These are phyloP conservation scores for Crotalaria pallida DNA, from an alignment of 306 rosid species.

Conservation along the genomic window DNA sequence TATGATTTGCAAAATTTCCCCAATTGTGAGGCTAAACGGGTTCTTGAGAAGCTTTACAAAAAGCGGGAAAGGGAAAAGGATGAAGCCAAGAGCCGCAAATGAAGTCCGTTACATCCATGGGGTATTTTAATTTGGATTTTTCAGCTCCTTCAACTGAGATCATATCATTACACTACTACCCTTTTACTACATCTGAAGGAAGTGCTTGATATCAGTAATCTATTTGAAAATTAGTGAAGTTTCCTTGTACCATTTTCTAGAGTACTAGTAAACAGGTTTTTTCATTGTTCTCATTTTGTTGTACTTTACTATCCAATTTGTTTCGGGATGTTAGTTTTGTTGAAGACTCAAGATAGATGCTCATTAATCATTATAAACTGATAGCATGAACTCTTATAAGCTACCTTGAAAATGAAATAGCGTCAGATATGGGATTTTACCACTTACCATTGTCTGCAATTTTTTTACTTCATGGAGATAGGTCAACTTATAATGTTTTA, in stretches of 20 bases:
- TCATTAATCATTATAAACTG: background rate
- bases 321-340: constrained; percentile 1
- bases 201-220: background rate
- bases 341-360: background rate
- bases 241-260: constrained; percentile 20
- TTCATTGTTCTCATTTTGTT: background rate
- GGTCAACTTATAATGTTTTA: background rate
- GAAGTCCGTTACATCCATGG: constrained; percentile 14
- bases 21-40: constrained; percentile 88
- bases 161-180: background rate
- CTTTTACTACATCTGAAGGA: background rate
- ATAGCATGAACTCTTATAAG: background rate
- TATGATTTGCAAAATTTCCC: constrained; percentile 76
- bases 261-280: background rate
- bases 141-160: background rate
- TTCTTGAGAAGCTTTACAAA: constrained; percentile 78
- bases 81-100: constrained; percentile 53
- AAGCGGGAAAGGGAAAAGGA: constrained; percentile 71
- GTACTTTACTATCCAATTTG: constrained; percentile 1
- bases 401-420: background rate
- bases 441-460: background rate
- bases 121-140: background rate
- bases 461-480: background rate
- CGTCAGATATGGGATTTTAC: background rate
- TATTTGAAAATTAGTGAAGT: background rate